phyloP scores from a whole-genome alignment of 305 asterid species.

The Fraxinus paxiana region DNA sequence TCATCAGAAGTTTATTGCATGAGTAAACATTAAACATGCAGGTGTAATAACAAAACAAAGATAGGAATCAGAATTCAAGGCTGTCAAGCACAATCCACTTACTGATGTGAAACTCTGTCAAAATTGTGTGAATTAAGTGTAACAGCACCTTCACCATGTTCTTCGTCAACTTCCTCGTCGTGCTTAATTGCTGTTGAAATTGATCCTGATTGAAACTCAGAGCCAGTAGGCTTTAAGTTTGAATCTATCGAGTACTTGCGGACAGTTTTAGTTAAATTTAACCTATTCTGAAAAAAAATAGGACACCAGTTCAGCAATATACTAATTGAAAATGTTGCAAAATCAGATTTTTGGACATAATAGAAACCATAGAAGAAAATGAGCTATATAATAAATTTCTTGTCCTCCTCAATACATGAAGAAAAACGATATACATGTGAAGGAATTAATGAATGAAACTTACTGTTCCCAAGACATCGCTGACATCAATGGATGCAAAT shows the following conservation, averaged over 20 bases:
- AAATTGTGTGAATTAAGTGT: slow-evolving; percentile 57
- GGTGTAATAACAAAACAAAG: slow-evolving; percentile 12
- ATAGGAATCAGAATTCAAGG: slow-evolving; percentile 11
- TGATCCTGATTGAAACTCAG: slow-evolving; percentile 69
- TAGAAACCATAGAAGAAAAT: neutral
- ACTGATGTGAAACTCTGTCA: slow-evolving; percentile 81
- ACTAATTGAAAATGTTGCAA: neutral
- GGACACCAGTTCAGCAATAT: slow-evolving; percentile 21
- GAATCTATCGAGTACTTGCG: slow-evolving; percentile 78
- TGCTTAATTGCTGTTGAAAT: slow-evolving; percentile 56
- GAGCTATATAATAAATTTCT: neutral
- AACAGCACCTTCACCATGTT: slow-evolving; percentile 83
- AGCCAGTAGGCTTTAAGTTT: slow-evolving; percentile 69
- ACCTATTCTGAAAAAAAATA: slow-evolving; percentile 67
- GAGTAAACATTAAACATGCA: slow-evolving; percentile 19
- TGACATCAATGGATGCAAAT: slow-evolving; percentile 83
- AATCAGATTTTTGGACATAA: neutral
- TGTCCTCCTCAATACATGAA: neutral
- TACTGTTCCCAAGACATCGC: slow-evolving; percentile 89
- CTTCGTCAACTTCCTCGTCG: slow-evolving; percentile 77
- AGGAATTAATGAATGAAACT: slow-evolving; percentile 28
- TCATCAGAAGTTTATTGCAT: slow-evolving; percentile 13
- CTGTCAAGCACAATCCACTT: slow-evolving; percentile 35
- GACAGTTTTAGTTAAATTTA: slow-evolving; percentile 82
- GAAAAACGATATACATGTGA: neutral